Evolutionary conservation across 2,329 filamentous ascomycete genomes (phyloP).

Genomic region (Orbilia brochopaga): DNA sequence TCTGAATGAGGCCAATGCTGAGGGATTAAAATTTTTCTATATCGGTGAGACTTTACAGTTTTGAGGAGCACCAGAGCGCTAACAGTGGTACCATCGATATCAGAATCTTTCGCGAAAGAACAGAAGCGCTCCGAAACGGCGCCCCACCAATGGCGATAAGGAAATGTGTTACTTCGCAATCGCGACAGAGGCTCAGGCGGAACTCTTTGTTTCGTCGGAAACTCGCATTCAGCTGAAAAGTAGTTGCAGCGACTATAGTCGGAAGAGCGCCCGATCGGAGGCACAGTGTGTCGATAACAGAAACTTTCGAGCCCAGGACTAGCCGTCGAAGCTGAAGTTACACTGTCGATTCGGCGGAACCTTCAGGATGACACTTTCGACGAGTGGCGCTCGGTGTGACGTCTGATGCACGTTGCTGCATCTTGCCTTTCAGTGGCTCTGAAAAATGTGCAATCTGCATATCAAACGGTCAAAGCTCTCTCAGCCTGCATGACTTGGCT

Average conservation of each 20-base stretch:
- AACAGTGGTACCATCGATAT: not conserved
- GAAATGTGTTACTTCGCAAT: not conserved
- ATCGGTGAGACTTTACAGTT: not conserved
- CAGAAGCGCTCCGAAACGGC: conserved; percentile 8
- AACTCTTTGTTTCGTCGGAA: conserved; percentile 35
- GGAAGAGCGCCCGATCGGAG: too few relatives aligned
- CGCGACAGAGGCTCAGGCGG: conserved; percentile 5
- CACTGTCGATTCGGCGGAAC: not conserved
- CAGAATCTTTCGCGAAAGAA: conserved; percentile 5
- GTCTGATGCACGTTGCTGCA: conserved; percentile 21
- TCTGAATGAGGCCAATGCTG: not conserved
- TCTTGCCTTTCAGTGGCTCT: conserved; percentile 16
- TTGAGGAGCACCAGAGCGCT: not conserved
- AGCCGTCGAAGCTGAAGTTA: conserved; percentile 1
- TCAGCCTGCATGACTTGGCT: conserved; percentile 9
- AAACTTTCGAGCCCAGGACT: not conserved
- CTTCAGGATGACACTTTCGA: not conserved
- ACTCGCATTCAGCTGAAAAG: conserved; percentile 22
- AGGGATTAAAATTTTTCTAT: not conserved
- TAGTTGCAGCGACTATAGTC: too few relatives aligned
- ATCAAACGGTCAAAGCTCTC: conserved; percentile 38
- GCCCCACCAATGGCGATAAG: conserved; percentile 17
- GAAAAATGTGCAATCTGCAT: conserved; percentile 11
- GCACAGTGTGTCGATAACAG: too few relatives aligned
- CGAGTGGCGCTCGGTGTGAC: conserved; percentile 1